These are phyloP conservation scores for Populus trichocarpa DNA, from an alignment of 441 rosid genomes.

Conservation along the genomic window DNA sequence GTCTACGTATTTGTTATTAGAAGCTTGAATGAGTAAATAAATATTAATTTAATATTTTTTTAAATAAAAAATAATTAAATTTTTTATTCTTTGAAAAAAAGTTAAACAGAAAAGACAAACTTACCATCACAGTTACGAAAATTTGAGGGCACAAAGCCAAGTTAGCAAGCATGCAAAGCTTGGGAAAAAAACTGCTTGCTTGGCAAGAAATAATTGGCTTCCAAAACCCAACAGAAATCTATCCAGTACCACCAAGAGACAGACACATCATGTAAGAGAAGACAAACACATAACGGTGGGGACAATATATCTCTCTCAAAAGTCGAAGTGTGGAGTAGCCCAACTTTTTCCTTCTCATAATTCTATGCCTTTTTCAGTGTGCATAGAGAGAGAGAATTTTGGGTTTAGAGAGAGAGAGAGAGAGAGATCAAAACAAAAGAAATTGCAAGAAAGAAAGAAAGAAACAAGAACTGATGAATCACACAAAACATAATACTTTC, in stretches of 20 bases:
- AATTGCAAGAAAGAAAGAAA: neutral
- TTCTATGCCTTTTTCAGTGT: no score
- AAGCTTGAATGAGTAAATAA: no score
- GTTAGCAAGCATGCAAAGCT: neutral
- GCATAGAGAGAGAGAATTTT: neutral
- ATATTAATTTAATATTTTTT: no score
- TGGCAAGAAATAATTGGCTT: neutral
- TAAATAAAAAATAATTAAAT: no score
- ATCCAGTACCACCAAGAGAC: neutral
- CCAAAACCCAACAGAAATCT: neutral
- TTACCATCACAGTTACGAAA: neutral
- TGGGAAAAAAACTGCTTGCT: neutral
- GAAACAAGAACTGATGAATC: slow-evolving; percentile 1
- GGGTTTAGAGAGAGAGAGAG: no score
- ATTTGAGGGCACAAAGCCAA: neutral
- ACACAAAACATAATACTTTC: neutral
- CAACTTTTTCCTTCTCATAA: neutral
- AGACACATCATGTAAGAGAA: neutral
- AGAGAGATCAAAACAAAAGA: neutral
- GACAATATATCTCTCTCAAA: neutral
- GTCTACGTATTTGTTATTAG: no score
- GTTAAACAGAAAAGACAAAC: neutral
- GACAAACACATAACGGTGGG: neutral
- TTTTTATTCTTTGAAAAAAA: no score
- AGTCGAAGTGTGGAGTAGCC: neutral